Base-by-base conservation (phyloP, 2,329 filamentous ascomycete genomes). In the Calonectria montana region DNA sequence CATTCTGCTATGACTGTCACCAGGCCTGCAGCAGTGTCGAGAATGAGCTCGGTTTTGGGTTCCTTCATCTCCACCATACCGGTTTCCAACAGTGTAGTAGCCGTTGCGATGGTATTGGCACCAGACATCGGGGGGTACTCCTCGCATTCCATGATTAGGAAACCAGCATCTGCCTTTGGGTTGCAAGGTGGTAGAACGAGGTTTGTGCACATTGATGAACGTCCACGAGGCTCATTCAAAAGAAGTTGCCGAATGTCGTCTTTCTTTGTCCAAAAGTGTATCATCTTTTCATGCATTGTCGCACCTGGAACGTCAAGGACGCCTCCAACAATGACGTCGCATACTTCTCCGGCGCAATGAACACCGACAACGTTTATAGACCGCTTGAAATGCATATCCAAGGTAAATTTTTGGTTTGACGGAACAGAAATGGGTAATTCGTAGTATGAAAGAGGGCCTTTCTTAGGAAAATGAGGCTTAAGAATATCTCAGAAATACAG, bases 71-170 rank as follows among this genome's bases (percentile, higher is more conserved):
- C 45, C 2, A 76, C 53, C 74, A 76, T 76, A 15, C 75, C 73
- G 0, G 75, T 76, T 35, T 76, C 75, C 1, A 76, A 10, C 0
- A 76, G n/a, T 0, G 66, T 66, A 0, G 74, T 76, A 1, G 73
- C 73, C 1, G 70, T 76, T 0, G 70, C 72, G 13, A 75, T 55
- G 0, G 73, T 76, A 18, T 75, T 76, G 10, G 74, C 75, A 35
- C 75, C 74, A 0, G 75, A 74, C 75, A 76, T 75, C 1, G 75
- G 73, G 3, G 73, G 74, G 3, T 75, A 75, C 6, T 76, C 75
- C 25, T 76, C 74, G 10, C 74, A 65, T 13, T 76, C 75, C 75
- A 75, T 76, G 9, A 76, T 76, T n/a, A 77, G 62, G 61, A 77
- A 77, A 9, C 75, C 75, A 13, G 71, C 71, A 15, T 77, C 75